Percentiles rank a stretch among this genome's conserved stretches.
phyloP scores from a whole-genome alignment of 768 basidiomycete genomes.

The Termitomyces sp. region DNA sequence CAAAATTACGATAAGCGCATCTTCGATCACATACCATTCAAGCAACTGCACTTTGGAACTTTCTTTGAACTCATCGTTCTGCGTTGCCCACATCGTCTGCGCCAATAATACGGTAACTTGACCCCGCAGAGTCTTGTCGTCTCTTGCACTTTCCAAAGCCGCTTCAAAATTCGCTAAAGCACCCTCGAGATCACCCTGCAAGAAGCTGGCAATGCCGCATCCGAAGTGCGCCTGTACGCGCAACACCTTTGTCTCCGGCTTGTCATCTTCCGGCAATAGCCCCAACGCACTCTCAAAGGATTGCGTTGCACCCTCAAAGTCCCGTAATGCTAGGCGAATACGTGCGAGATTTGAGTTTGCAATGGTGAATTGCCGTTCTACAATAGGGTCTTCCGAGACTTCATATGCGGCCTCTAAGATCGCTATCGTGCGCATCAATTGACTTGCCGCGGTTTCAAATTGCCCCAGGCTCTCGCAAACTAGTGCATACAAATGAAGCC shows the following conservation, averaged over 20 bases:
- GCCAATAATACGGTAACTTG: conserved; percentile 78
- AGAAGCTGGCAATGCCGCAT: conserved; percentile 67
- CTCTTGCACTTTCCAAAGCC: conserved; percentile 51
- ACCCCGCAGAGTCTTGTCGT: conserved; percentile 46
- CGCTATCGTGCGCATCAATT: conserved; percentile 56
- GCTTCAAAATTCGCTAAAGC: conserved; percentile 66
- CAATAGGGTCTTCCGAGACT: conserved; percentile 69
- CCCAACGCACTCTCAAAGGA: conserved; percentile 71
- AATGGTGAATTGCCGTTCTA: conserved; percentile 76
- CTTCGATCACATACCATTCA: conserved; percentile 57
- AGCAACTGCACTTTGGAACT: conserved; percentile 73
- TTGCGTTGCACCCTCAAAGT: conserved; percentile 57
- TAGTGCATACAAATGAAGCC: conserved; percentile 78
- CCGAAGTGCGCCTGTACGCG: conserved; percentile 66
- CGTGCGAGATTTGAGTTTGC: conserved; percentile 83
- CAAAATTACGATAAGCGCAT: not conserved
- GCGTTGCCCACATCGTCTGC: conserved; percentile 80
- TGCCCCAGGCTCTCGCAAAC: conserved; percentile 83
- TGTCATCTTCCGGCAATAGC: conserved; percentile 50
- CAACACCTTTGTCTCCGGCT: conserved; percentile 32
- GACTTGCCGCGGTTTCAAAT: conserved; percentile 47
- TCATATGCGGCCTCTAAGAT: conserved; percentile 89
- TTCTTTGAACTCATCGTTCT: conserved; percentile 70
- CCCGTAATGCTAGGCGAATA: conserved; percentile 53
- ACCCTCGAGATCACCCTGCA: conserved; percentile 50